Conservation (phyloP, 2,329 filamentous ascomycete genomes). For the Alternaria tenuissima region DNA sequence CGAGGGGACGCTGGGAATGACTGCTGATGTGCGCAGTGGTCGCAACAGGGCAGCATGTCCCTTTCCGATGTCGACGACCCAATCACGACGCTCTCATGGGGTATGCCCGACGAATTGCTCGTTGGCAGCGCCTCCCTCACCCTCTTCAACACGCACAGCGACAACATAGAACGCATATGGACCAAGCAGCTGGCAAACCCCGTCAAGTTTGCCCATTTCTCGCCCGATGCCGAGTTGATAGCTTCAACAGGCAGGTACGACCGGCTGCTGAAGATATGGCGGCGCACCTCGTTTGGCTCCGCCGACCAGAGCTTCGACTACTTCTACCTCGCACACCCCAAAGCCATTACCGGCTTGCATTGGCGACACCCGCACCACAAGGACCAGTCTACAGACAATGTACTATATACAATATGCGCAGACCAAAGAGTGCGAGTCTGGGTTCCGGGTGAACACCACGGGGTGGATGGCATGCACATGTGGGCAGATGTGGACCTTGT, state of each 20-base stretch:
- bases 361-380: slow-evolving; percentile 83
- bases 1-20: slow-evolving; percentile 9
- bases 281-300: slow-evolving; percentile 81
- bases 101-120: slow-evolving; percentile 82
- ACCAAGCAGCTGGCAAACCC: slow-evolving; percentile 75
- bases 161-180: slow-evolving; percentile 71
- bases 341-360: slow-evolving; percentile 79
- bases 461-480: slow-evolving; percentile 75
- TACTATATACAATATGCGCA: slow-evolving; percentile 86
- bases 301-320: slow-evolving; percentile 90
- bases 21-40: slow-evolving; percentile 59
- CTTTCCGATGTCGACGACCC: slow-evolving; percentile 56
- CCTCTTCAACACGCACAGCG: slow-evolving; percentile 68
- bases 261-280: slow-evolving; percentile 90
- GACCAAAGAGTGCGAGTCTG: slow-evolving; percentile 85
- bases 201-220: slow-evolving; percentile 77
- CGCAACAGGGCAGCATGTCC: slow-evolving; percentile 67
- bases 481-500: slow-evolving; percentile 83
- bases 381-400: slow-evolving; percentile 82
- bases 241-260: slow-evolving; percentile 82
- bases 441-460: slow-evolving; percentile 77
- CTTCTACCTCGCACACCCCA: slow-evolving; percentile 86
- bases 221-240: slow-evolving; percentile 86
- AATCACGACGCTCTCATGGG: slow-evolving; percentile 80
- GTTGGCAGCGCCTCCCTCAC: slow-evolving; percentile 75